A percentile compares a stretch with the other conserved stretches of the same genome.
Conservation (phyloP, 129 eudicot species). For the Mikania micrantha region DNA sequence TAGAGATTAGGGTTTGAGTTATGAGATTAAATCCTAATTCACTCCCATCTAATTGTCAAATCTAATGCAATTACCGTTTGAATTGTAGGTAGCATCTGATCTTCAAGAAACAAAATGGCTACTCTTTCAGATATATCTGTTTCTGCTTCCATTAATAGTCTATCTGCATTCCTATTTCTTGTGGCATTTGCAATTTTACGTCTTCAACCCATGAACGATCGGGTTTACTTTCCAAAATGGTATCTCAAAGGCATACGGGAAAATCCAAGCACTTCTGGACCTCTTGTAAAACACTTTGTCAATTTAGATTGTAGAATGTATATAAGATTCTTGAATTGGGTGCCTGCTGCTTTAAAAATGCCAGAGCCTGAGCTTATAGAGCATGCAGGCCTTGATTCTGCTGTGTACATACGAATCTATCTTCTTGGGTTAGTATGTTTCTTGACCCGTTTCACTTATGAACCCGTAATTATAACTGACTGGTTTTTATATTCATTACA, state of each 20-base stretch:
- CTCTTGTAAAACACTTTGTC: slow-evolving; percentile 54
- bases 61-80: neutral
- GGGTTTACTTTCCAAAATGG: slow-evolving; percentile 98
- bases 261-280: slow-evolving; percentile 62
- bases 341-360: slow-evolving; percentile 94
- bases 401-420: slow-evolving; percentile 83
- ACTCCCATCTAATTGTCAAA: neutral
- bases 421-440: slow-evolving; percentile 73
- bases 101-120: slow-evolving; percentile 49
- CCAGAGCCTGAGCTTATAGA: slow-evolving; percentile 93
- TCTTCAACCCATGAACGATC: slow-evolving; percentile 89
- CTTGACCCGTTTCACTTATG: slow-evolving; percentile 2
- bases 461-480: neutral
- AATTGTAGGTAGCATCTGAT: slow-evolving; percentile 45
- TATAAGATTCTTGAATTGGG: slow-evolving; percentile 75
- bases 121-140: slow-evolving; percentile 57
- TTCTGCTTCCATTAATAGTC: slow-evolving; percentile 71
- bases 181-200: slow-evolving; percentile 79
- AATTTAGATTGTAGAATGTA: slow-evolving; percentile 76
- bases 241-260: slow-evolving; percentile 86
- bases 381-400: slow-evolving; percentile 98
- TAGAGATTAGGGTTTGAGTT: neutral
- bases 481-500: neutral
- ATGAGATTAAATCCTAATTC: neutral
- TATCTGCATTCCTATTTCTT: slow-evolving; percentile 76